Base-by-base conservation (phyloP, 768 basidiomycete genomes). In the Boletales sp. region DNA sequence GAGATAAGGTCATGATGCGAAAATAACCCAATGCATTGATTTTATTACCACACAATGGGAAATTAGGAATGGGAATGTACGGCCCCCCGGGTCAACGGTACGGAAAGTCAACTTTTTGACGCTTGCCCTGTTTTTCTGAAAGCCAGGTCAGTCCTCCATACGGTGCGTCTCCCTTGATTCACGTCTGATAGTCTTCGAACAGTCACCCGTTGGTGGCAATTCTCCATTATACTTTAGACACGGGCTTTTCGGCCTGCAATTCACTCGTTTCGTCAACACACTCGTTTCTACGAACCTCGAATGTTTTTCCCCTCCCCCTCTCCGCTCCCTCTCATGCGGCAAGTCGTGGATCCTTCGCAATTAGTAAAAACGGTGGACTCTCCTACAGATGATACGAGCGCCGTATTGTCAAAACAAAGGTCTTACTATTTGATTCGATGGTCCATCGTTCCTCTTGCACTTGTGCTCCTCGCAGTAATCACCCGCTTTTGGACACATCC, bases 391-490 rank as follows among this genome's bases (percentile, higher is more conserved):
- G 53, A 53, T 44, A 39, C 47, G 41, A 50, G 6, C 14, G 17
- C 32, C 19, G 19, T 21, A 21, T 34, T 14, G 2, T 51, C 70
- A 69, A 41, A 73, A 65, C 31, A 74, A 72, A 38, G 72, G 79
- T 19, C 67, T 19, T 73, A 45, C 71, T 73, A 46, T 33, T 45
- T 47, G n/a, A 47, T 64, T 37, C 67, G 70, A 61, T 80, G 76
- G 77, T 72, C 79, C 2, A 74, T 82, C 47, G 71, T 85, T 3
- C 86, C 86, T 3, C 55, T 83, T 10, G 56, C 72, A 7, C 73
- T 89, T 44, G 60, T 84, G 35, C 48, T 82, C 38, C 72, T 87
- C 52, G 79, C 81, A 11, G 60, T 71, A 3, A 78, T 74, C 12
- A 77, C 78, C 14, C 78, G 71, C n/a, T 82, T 74, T 63, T 38